A percentile compares a stretch with the other conserved stretches of the same genome.
Evolutionary conservation across 108 stramenopile genomes (phyloP).

Genomic region (Nannochloropsis salina): DNA sequence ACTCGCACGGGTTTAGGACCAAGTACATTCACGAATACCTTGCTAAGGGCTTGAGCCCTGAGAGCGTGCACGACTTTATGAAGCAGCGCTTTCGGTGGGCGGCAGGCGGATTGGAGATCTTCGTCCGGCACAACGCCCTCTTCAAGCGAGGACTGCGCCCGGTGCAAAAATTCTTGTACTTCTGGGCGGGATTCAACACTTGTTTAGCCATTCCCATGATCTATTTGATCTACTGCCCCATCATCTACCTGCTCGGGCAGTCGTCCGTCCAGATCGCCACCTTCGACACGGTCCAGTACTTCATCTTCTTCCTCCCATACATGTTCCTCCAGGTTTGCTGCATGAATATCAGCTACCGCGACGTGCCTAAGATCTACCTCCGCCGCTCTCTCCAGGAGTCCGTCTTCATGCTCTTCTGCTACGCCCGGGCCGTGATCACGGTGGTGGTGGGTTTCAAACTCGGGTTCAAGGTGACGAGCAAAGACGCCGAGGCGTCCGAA

Average conservation of each 20-base stretch:
- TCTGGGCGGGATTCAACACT: background rate
- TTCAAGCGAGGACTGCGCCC: background rate
- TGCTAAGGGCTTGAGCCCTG: background rate
- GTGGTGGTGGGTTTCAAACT: background rate
- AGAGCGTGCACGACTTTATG: constrained; percentile 15
- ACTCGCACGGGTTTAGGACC: constrained; percentile 6
- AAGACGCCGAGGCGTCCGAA: background rate
- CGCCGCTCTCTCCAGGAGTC: background rate
- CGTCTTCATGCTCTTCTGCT: background rate
- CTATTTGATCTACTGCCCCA: constrained; percentile 9
- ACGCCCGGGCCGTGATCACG: background rate
- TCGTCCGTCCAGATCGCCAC: background rate
- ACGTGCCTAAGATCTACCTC: background rate
- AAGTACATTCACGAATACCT: constrained; percentile 3
- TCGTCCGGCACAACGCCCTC: background rate
- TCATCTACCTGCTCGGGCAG: background rate
- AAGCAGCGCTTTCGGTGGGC: constrained; percentile 15
- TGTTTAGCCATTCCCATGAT: background rate
- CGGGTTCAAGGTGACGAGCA: constrained; percentile 9
- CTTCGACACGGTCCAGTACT: background rate
- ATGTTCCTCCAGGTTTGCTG: background rate
- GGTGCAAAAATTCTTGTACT: constrained; percentile 13
- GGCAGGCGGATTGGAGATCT: background rate
- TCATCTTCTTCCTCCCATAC: background rate
- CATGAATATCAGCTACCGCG: background rate